Base-by-base conservation (phyloP, 331 rosid genomes). In the Stylosanthes scabra region DNA sequence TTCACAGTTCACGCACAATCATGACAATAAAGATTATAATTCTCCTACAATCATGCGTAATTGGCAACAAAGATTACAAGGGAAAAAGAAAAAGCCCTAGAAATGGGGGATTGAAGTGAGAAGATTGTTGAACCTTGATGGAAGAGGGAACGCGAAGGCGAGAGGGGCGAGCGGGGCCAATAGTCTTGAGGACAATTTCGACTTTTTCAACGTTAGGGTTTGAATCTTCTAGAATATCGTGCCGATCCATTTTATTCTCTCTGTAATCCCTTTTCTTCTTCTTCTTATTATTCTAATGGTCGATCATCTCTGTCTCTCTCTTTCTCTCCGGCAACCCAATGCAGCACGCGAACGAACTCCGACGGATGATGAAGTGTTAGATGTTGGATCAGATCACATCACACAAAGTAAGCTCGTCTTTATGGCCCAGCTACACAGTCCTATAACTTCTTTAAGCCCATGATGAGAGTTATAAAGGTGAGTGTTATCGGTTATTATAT, bases 131-230 rank as follows among this genome's bases (percentile, higher is more conserved):
- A 12, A 94, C 99, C 82, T 80, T 88, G 80, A 91, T 78, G 51
- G 85, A 61, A 80, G 97, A 84, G 2, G 91, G 89, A 77, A 90
- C 84, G 4, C 64, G 83, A 37, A 94, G 87, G 75, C 92, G 96
- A 86, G 90, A 88, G 63, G 99, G 96, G 57, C 87, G 96, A 70
- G 91, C 56, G n/a, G 97, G 99, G 80, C 97, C 99, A 31, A 91
- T 80, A 54, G 93, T 88, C 71, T 86, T 86, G 72, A 94, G 85
- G 54, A 91, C 58, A 82, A 94, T 87, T 39, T 88, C 96, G 11
- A 91, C 90, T 80, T 76, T 83, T 20, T 47, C 20, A 58, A 51
- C 57, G 57, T n/a, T 51, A 3, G 57, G 28, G 9, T 13, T 66
- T 31, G 28, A 16, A 57, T 76, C 85, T 50, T 86, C 86, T n/a